A percentile compares a stretch with the other conserved stretches of the same genome.
Evolutionary conservation across 345 rosid genomes (phyloP).

Genomic region (Brassica napus): DNA sequence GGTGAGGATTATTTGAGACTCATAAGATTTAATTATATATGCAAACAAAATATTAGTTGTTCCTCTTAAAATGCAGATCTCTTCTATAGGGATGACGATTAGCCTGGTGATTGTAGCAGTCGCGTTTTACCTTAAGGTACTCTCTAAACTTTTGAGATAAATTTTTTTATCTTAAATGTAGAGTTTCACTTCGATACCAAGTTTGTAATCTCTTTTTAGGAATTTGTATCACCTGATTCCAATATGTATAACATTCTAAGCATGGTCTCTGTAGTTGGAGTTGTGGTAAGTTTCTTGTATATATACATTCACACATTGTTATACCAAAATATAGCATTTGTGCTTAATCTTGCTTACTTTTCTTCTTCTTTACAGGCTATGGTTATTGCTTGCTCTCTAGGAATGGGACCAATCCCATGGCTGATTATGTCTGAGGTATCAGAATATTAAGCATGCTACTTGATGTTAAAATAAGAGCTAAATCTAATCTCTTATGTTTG

Average conservation of each 20-base stretch:
- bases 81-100: constrained; percentile 76
- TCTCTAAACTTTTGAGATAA: neutral
- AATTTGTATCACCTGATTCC: constrained; percentile 54
- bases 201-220: constrained; percentile 46
- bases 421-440: constrained; percentile 97
- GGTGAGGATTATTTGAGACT: constrained; percentile 45
- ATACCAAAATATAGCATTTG: neutral
- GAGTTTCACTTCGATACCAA: constrained; percentile 19
- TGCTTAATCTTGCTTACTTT: neutral
- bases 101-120: constrained; percentile 69
- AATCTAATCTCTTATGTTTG: neutral
- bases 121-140: constrained; percentile 71
- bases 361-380: constrained; percentile 48
- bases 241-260: constrained; percentile 55
- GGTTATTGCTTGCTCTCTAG: constrained; percentile 81
- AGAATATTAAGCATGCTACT: neutral
- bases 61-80: constrained; percentile 52
- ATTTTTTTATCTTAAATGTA: neutral
- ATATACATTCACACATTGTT: constrained; percentile 4
- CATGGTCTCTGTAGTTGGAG: constrained; percentile 78
- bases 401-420: constrained; percentile 98
- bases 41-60: neutral
- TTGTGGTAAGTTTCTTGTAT: constrained; percentile 62
- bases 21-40: neutral
- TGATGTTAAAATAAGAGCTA: neutral